Conservation (phyloP, 1,284 basidiomycete species). For the Sporisorium sorghi region DNA sequence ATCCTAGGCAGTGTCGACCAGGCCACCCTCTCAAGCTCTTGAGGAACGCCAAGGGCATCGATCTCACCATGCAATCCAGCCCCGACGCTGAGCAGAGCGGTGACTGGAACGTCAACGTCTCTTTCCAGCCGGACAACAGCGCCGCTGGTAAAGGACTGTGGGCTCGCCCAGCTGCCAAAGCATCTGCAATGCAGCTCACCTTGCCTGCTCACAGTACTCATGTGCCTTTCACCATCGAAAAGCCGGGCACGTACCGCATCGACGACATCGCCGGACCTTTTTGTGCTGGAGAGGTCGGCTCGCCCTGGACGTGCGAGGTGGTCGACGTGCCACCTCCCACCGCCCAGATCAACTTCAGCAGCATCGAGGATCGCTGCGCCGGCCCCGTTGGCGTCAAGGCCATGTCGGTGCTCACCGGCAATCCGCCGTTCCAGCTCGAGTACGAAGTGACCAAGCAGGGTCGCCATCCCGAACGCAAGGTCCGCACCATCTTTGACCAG, state of each 20-base stretch:
- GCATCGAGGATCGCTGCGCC: conserved; percentile 85
- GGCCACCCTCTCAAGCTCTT: conserved; percentile 80
- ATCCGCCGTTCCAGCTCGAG: conserved; percentile 88
- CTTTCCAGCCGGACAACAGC: conserved; percentile 48
- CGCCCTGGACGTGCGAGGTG: conserved; percentile 63
- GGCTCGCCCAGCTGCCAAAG: conserved; percentile 26
- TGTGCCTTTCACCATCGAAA: conserved; percentile 42
- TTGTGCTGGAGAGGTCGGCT: conserved; percentile 71
- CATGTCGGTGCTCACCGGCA: conserved; percentile 85
- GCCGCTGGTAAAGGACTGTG: conserved; percentile 44
- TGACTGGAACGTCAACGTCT: conserved; percentile 45
- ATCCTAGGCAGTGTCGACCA: conserved; percentile 75
- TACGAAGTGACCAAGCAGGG: conserved; percentile 78
- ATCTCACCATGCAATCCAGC: conserved; percentile 31
- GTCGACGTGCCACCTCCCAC: conserved; percentile 76
- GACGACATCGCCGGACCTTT: conserved; percentile 78
- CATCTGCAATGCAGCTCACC: conserved; percentile 37
- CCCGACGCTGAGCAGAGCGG: conserved; percentile 27
- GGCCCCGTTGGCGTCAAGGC: conserved; percentile 92
- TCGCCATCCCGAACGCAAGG: conserved; percentile 69
- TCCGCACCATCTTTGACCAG: conserved; percentile 74
- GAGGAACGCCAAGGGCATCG: conserved; percentile 69
- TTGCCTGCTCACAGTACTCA: conserved; percentile 27
- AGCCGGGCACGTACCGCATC: conserved; percentile 86
- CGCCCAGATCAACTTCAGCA: conserved; percentile 86